phyloP scores from a whole-genome alignment of 1,139 yeast species.

The Geotrichum bryndzae region DNA sequence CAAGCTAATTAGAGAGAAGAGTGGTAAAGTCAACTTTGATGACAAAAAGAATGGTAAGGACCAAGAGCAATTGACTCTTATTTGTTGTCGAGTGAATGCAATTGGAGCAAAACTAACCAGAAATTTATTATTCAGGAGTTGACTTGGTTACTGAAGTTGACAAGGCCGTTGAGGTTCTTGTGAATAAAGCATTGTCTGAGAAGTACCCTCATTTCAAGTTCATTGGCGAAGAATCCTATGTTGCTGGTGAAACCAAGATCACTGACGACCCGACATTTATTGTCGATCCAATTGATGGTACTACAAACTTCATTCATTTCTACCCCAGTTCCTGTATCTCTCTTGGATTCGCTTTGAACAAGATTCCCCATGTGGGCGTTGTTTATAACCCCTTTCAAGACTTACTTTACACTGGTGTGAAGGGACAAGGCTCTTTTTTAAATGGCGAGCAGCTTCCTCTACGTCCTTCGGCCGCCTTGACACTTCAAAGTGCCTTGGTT shows the following conservation, averaged over 20 bases:
- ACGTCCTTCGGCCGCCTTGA: constrained; percentile 36
- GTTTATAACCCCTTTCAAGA: constrained; percentile 52
- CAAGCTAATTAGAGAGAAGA: constrained; percentile 40
- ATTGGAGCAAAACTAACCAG: not conserved
- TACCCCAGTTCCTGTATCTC: constrained; percentile 58
- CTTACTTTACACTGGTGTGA: constrained; percentile 45
- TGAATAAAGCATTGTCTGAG: constrained; percentile 35
- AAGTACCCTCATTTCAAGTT: constrained; percentile 46
- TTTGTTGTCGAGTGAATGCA: not conserved
- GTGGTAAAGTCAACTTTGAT: constrained; percentile 46
- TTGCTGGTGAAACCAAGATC: constrained; percentile 42
- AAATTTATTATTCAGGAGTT: constrained; percentile 35
- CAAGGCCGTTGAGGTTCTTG: constrained; percentile 47
- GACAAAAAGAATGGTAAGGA: constrained; percentile 44
- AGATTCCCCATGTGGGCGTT: constrained; percentile 52
- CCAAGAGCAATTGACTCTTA: not conserved
- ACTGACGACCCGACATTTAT: constrained; percentile 53
- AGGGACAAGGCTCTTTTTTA: constrained; percentile 48
- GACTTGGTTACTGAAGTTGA: constrained; percentile 56
- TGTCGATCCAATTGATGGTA: constrained; percentile 59
- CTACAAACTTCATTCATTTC: constrained; percentile 54
- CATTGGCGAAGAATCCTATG: constrained; percentile 54
- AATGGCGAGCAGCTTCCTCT: constrained; percentile 43
- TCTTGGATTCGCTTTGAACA: constrained; percentile 47
- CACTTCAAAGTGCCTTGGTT: constrained; percentile 47